These are phyloP conservation scores for Pulveroboletus sp. DNA, from an alignment of 768 basidiomycete species.

Conservation along the genomic window DNA sequence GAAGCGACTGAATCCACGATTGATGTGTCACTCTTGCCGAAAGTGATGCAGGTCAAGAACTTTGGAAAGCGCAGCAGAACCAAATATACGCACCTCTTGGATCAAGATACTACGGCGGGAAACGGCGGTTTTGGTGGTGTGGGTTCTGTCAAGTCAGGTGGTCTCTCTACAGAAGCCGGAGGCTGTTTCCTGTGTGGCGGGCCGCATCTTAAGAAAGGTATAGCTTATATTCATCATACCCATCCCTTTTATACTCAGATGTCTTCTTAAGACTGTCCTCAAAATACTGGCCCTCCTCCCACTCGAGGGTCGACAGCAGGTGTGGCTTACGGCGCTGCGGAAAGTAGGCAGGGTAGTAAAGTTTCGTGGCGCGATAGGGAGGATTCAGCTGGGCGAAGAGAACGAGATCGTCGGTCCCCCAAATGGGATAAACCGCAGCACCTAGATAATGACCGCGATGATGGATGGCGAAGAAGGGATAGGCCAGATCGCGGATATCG, in stretches of 20 bases:
- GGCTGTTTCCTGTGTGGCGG: conserved; percentile 96
- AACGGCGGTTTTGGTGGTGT: conserved; percentile 66
- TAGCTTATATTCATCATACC: not conserved
- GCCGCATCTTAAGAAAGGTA: conserved; percentile 89
- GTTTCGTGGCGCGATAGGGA: conserved; percentile 38
- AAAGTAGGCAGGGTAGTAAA: conserved; percentile 33
- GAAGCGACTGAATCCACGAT: conserved; percentile 86
- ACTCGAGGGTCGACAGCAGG: conserved; percentile 23
- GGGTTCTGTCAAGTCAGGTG: conserved; percentile 53
- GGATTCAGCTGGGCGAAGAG: conserved; percentile 12
- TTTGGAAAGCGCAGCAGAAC: conserved; percentile 91
- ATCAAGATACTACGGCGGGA: conserved; percentile 82
- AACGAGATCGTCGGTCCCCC: conserved; percentile 24
- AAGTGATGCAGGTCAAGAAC: conserved; percentile 96
- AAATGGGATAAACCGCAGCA: conserved; percentile 23
- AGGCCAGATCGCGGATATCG: conserved; percentile 11
- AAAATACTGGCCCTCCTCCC: conserved; percentile 42
- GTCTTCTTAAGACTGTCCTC: conserved; percentile 44
- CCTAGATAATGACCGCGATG: conserved; percentile 21
- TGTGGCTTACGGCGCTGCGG: conserved; percentile 34
- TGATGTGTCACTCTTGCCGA: conserved; percentile 85
- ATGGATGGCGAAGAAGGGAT: conserved; percentile 15
- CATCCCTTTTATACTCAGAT: conserved; percentile 8
- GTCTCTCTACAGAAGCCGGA: conserved; percentile 50
- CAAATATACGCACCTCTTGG: conserved; percentile 94